Conservation (phyloP, 2,329 filamentous ascomycete species). For the Cytospora mali region DNA sequence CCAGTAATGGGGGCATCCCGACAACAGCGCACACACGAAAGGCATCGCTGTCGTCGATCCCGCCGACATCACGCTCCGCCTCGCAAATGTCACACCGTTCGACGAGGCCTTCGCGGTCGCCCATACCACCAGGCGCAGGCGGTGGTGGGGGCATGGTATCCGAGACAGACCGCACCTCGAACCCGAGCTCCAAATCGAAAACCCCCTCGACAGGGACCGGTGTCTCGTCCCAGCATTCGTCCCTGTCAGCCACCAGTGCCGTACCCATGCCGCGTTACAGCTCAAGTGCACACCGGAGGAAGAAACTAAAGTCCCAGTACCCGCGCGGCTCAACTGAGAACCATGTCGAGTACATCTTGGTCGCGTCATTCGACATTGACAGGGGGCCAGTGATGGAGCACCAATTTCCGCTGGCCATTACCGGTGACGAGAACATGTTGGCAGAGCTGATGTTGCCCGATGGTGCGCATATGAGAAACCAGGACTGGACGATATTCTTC, state of each 20-base stretch:
- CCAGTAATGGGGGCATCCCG: constrained; percentile 34
- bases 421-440: constrained; percentile 96
- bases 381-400: constrained; percentile 97
- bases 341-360: constrained; percentile 98
- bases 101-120: constrained; percentile 55
- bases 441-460: constrained; percentile 98
- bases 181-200: constrained; percentile 63
- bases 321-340: constrained; percentile 76
- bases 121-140: constrained; percentile 46
- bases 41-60: constrained; percentile 67
- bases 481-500: constrained; percentile 99
- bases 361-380: constrained; percentile 97
- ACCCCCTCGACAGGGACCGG: constrained; percentile 59
- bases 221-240: constrained; percentile 62
- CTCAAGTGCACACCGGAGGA: constrained; percentile 52
- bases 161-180: constrained; percentile 59
- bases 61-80: constrained; percentile 58
- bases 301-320: constrained; percentile 72
- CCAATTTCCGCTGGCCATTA: constrained; percentile 93
- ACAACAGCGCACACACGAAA: constrained; percentile 43
- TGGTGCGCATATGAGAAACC: constrained; percentile 89
- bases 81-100: constrained; percentile 60
- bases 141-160: constrained; percentile 36
- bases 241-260: constrained; percentile 48
- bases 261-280: constrained; percentile 46